Evolutionary conservation across 768 basidiomycete species (phyloP), one percentile per base, ranked within the genome.

Genomic region (Leccinum sublutescens): DNA sequence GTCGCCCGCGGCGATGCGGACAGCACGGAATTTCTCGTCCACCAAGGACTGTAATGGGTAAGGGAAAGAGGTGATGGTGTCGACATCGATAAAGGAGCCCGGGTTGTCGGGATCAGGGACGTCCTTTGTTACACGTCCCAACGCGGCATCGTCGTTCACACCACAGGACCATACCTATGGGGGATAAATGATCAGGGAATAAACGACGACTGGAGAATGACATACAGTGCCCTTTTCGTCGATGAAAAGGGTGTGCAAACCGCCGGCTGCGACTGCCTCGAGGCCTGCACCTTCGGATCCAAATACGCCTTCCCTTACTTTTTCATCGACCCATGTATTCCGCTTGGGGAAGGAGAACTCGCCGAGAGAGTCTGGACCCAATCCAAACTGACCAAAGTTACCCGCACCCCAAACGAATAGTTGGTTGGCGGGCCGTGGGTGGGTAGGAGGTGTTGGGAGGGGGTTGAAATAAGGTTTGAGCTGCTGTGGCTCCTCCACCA

Each of bases 371-470:
- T 87, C 84, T 4, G 85, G 85, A 38, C 96, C 96, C 78, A 96
- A 84, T 33, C 95, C 97, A 67, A 97, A 89, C 73, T 98, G 95
- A 31, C 95, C 95, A 76, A 94, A 93, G 74, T 96, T 95, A 27
- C 94, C 95, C 11, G 88, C 86, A 7, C 96, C 96, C 84, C 91
- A 98, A 8, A 84, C 87, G 63, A 95, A 96, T 17, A 95, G 79
- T 45, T 87, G 81, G 14, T 85, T 80, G 34, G 87, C 79, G 19
- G 93, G 93, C 48, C 86, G 82, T 49, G 77, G 65, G 57, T 83
- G 81, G 50, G 77, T 68, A 9, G 84, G 82, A 29, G 85, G 80
- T 7, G 77, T 73, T 15, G 89, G 91, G 4, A 93, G 77, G 8
- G 83, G 76, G 64, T 88, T 89, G 67, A 88, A 82, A 61, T 86